These are phyloP conservation scores for Talaromyces sp. DNA, from an alignment of 2,329 filamentous ascomycete genomes.

Conservation along the genomic window DNA sequence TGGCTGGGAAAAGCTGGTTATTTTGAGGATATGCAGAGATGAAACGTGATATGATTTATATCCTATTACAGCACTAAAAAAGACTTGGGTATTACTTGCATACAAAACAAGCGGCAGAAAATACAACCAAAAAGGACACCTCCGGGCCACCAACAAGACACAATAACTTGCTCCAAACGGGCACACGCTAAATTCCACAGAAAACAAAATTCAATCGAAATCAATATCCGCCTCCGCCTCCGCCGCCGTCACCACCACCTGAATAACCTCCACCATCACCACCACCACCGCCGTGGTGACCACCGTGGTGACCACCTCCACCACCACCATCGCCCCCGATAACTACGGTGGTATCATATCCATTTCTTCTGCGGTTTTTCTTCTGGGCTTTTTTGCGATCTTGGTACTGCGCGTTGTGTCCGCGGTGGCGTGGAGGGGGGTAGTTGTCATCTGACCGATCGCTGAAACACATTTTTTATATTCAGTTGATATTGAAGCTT, in stretches of 20 bases:
- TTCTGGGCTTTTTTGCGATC: not conserved
- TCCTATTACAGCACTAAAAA: not conserved
- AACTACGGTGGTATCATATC: not conserved
- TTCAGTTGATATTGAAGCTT: not conserved
- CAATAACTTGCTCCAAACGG: not conserved
- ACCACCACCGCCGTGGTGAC: not conserved
- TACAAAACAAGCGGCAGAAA: not conserved
- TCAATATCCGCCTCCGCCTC: slow-evolving; percentile 1
- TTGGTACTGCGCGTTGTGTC: not conserved
- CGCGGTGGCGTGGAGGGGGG: not conserved
- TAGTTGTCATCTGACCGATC: not conserved
- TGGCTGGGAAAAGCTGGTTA: slow-evolving; percentile 90
- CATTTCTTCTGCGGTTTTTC: not conserved
- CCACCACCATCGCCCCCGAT: not conserved
- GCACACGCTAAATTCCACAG: no score
- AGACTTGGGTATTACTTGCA: not conserved
- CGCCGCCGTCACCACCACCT: not conserved
- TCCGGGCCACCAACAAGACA: not conserved
- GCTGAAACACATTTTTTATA: not conserved
- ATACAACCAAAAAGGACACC: not conserved
- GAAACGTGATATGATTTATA: not conserved
- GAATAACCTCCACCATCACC: not conserved
- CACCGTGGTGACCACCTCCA: not conserved
- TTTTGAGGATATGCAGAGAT: slow-evolving; percentile 74
- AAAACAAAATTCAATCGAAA: not conserved